phyloP scores from a whole-genome alignment of 495 filamentous ascomycete genomes.

The Neurospora hispaniola region DNA sequence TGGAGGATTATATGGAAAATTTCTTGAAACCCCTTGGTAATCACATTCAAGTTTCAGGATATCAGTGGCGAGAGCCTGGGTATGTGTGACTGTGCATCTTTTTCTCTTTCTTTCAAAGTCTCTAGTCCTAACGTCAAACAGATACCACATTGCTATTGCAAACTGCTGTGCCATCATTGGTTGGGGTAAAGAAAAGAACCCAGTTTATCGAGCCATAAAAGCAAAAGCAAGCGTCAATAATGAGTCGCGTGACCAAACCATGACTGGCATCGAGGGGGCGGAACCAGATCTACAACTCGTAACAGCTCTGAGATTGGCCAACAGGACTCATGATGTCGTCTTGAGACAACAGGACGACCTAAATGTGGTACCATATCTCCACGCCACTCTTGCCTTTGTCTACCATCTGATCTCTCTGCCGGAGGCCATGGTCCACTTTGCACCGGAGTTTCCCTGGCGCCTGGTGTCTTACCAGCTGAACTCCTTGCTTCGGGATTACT shows the following conservation, averaged over 20 bases:
- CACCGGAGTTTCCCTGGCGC: constrained; percentile 52
- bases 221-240: not conserved
- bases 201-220: constrained; percentile 22
- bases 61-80: constrained; percentile 56
- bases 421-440: constrained; percentile 35
- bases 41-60: constrained; percentile 47
- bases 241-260: constrained; percentile 10
- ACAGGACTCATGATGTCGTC: constrained; percentile 35
- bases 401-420: constrained; percentile 45
- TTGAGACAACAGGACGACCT: constrained; percentile 50
- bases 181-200: constrained; percentile 29
- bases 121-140: constrained; percentile 31
- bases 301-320: constrained; percentile 17
- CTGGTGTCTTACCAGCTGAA: constrained; percentile 56
- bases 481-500: constrained; percentile 38
- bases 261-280: constrained; percentile 11
- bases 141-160: constrained; percentile 49
- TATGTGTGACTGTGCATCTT: constrained; percentile 20
- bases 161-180: constrained; percentile 29
- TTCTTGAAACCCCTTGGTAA: constrained; percentile 47
- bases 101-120: constrained; percentile 37
- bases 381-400: constrained; percentile 61
- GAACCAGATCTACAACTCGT: constrained; percentile 14
- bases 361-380: constrained; percentile 56
- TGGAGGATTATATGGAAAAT: constrained; percentile 34